Percentiles rank a stretch among this genome's conserved stretches.
phyloP scores from a whole-genome alignment of 2,329 filamentous ascomycete genomes.

The Knoxdaviesia proteae region DNA sequence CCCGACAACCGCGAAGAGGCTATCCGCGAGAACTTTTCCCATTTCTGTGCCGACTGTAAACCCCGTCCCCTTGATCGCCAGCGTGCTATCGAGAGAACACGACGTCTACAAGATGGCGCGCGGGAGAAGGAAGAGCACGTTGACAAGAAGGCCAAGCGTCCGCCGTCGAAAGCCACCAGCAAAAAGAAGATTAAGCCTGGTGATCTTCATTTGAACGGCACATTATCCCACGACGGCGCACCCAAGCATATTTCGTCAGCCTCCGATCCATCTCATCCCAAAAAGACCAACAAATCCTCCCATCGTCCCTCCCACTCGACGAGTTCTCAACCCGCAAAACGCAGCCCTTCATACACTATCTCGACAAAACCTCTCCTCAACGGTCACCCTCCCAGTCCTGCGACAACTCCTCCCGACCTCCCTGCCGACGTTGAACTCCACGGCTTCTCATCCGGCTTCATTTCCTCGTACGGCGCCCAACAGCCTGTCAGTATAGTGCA shows the following conservation, averaged over 20 bases:
- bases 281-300: slow-evolving; percentile 53
- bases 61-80: slow-evolving; percentile 55
- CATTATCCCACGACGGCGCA: slow-evolving; percentile 7
- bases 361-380: slow-evolving; percentile 1
- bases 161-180: slow-evolving; percentile 50
- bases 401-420: slow-evolving; percentile 49
- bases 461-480: slow-evolving; percentile 48
- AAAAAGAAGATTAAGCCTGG: slow-evolving; percentile 72
- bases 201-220: slow-evolving; percentile 47
- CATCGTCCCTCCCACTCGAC: slow-evolving; percentile 64
- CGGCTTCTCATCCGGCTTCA: slow-evolving; percentile 55
- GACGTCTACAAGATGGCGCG: slow-evolving; percentile 31
- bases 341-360: slow-evolving; percentile 33
- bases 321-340: slow-evolving; percentile 44
- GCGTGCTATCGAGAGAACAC: slow-evolving; percentile 50
- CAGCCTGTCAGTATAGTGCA: slow-evolving; percentile 33
- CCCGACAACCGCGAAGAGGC: slow-evolving; percentile 49
- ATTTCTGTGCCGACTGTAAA: slow-evolving; percentile 78
- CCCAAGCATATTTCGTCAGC: too few species aligned
- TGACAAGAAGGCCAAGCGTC: slow-evolving; percentile 55
- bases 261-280: slow-evolving; percentile 28
- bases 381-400: slow-evolving; percentile 50
- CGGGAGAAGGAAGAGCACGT: slow-evolving; percentile 23
- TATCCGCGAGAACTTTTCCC: slow-evolving; percentile 49
- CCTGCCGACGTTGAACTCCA: slow-evolving; percentile 42